Evolutionary conservation across 208 protist genomes (phyloP), one percentile per base, ranked within the genome.

Genomic region (Angomonas ambiguus): DNA sequence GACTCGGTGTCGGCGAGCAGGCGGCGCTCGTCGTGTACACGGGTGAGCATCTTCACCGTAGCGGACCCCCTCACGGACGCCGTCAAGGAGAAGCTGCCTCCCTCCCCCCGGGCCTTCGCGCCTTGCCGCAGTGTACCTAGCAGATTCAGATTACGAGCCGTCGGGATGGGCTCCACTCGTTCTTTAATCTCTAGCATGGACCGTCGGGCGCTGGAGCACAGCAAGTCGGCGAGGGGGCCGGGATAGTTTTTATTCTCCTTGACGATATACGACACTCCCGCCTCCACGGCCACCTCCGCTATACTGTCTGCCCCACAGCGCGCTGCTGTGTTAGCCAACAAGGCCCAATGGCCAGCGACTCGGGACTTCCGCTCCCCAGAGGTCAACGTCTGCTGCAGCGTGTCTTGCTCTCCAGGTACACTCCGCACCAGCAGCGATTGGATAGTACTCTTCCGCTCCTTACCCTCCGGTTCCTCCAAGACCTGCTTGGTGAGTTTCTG

Each of bases 331-430:
- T 88, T 67, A 13, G 81, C 71, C 18, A 93, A 72, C 38, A 93
- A 61, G 1, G 78, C 74, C 83, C 83, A 93, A 56, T 88, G 77
- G 1, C 78, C 81, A 60, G 78, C 83, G 2, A 80, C 76, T 13
- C 70, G 76, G 1, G 61, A 62, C 65, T 63, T 66, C 28, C 73
- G 65, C 69, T 78, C 66, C 0, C 38, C 53, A 27, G 66, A 57
- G 38, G 73, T 68, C 65, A 76, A 32, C 34, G 34, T 66, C 45
- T 71, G 61, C 13, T 65, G 67, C n/a, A 60, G 62, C 20, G 65
- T 59, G 27, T 72, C 67, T 20, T 79, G 68, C 45, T 84, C 85
- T 31, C 78, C 81, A 1, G 80, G 79, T 0, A 71, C 79, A 68
- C 67, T 76, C 67, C 80, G 77, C 31, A 67, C 58, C 63, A 66